phyloP scores from a whole-genome alignment of 1,284 basidiomycete species.

The Ustilago nuda region DNA sequence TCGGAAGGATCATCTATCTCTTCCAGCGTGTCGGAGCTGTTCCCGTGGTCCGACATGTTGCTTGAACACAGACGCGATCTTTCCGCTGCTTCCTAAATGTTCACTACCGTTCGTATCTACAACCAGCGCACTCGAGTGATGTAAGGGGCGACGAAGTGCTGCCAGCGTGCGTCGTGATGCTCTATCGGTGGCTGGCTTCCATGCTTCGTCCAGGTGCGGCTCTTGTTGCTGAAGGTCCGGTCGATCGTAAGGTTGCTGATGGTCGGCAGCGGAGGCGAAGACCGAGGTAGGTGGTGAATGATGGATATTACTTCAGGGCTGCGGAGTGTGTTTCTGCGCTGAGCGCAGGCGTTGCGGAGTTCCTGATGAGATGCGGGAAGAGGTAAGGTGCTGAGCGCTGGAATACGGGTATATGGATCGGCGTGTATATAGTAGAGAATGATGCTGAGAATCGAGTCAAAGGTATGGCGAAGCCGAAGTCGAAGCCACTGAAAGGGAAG shows the following conservation, averaged over 20 bases:
- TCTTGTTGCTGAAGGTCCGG: not conserved
- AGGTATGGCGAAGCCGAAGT: no score
- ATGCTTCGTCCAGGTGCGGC: constrained; percentile 2
- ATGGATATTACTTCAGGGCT: no score
- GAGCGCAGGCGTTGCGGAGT: no score
- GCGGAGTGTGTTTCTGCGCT: no score
- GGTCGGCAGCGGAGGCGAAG: no score
- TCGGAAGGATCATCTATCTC: constrained; percentile 53
- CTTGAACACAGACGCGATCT: not conserved
- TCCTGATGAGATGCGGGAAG: no score
- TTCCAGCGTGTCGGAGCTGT: constrained; percentile 31
- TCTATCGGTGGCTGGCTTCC: not conserved
- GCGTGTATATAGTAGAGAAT: no score
- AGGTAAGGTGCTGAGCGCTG: no score
- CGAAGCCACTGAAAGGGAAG: no score
- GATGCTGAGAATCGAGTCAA: no score
- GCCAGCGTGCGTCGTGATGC: not conserved
- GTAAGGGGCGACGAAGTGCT: not conserved
- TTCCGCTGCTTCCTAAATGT: not conserved
- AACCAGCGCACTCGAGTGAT: not conserved
- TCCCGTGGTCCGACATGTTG: constrained; percentile 14
- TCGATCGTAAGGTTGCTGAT: not conserved
- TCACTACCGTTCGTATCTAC: not conserved
- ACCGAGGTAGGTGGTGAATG: no score
- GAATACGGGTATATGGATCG: no score